Conservation (phyloP, 345 rosid genomes). For the Brassica carinata region DNA sequence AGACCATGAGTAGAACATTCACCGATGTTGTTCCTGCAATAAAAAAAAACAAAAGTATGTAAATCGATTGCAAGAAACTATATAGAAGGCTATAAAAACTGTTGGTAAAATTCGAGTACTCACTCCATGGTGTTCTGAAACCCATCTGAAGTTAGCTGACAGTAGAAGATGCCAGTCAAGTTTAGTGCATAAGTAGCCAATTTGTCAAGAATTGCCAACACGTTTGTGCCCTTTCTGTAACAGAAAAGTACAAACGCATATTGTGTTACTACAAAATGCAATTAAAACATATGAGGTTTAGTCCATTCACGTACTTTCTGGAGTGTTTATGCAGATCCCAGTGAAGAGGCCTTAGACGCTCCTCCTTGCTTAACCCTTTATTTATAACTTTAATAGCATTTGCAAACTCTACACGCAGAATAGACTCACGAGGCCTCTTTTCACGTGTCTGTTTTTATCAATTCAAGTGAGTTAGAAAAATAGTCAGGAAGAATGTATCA, state of each 20-base stretch:
- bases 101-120: conserved; percentile 39
- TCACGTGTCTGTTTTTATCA: conserved; percentile 61
- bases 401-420: conserved; percentile 81
- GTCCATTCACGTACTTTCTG: conserved; percentile 52
- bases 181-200: conserved; percentile 69
- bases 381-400: conserved; percentile 76
- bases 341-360: conserved; percentile 75
- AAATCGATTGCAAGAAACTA: conserved; percentile 13
- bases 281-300: conserved; percentile 6
- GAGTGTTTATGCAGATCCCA: conserved; percentile 86
- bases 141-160: conserved; percentile 54
- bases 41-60: conserved; percentile 38
- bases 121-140: conserved; percentile 53
- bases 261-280: conserved; percentile 5
- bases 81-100: background rate
- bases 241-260: background rate
- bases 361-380: conserved; percentile 59
- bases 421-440: conserved; percentile 88
- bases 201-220: conserved; percentile 61
- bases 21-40: conserved; percentile 49
- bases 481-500: no score
- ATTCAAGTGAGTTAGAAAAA: conserved; percentile 34
- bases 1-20: conserved; percentile 32
- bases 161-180: conserved; percentile 77
- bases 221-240: conserved; percentile 66